These are phyloP conservation scores for Filosporella fistucella DNA, from an alignment of 495 filamentous ascomycete genomes.

Conservation along the genomic window DNA sequence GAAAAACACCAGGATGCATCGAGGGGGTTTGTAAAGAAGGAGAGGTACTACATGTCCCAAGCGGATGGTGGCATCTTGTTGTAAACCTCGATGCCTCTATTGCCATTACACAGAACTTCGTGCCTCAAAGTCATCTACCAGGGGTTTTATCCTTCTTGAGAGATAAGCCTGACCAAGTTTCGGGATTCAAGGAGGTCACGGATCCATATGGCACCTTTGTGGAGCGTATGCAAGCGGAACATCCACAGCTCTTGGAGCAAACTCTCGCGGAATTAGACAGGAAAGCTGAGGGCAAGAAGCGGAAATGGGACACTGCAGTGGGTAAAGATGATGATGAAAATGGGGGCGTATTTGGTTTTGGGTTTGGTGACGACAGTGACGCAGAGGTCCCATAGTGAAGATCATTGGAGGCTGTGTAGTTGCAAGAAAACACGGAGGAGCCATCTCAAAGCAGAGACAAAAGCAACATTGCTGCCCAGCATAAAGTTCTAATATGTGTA, in stretches of 20 bases:
- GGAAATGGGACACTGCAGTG: constrained; percentile 82
- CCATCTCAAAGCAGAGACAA: too few species aligned
- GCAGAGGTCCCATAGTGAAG: constrained; percentile 41
- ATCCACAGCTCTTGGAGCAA: constrained; percentile 62
- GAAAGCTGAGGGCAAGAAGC: constrained; percentile 59
- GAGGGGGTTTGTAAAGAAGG: constrained; percentile 86
- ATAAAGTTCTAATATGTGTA: too few species aligned
- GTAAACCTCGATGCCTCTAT: constrained; percentile 81
- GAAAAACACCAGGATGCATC: constrained; percentile 68
- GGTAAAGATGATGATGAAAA: constrained; percentile 30
- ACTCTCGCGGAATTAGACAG: constrained; percentile 60
- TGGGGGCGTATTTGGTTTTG: constrained; percentile 62
- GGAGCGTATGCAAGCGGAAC: constrained; percentile 54
- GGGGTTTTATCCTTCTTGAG: constrained; percentile 77
- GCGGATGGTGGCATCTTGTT: constrained; percentile 95
- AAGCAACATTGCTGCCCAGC: too few species aligned
- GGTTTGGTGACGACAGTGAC: constrained; percentile 62
- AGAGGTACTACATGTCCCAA: constrained; percentile 89
- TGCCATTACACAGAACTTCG: constrained; percentile 95
- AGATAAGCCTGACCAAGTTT: constrained; percentile 79
- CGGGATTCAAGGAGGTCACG: constrained; percentile 72
- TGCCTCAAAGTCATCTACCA: constrained; percentile 69
- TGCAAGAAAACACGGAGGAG: too few species aligned
- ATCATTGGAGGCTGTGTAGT: too few species aligned
- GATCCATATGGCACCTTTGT: constrained; percentile 77